A percentile compares a stretch with the other conserved stretches of the same genome.
Conservation (phyloP, 2,329 filamentous ascomycete species). For the Elsinoe necatrix region DNA sequence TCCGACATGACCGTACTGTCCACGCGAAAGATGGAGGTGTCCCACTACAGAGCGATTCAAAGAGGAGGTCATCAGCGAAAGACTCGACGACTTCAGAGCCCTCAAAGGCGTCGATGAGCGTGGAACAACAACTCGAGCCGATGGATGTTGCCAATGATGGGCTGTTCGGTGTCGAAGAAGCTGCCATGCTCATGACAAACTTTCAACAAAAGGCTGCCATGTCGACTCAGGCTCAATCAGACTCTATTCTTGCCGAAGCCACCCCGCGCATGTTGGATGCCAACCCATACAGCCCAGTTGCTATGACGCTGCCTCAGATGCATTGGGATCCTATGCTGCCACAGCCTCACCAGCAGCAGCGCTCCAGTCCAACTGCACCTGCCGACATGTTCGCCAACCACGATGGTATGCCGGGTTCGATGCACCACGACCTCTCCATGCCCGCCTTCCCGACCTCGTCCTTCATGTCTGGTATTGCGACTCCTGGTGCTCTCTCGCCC, state of each 20-base stretch:
- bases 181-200: conserved; percentile 97
- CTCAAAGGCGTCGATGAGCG: conserved; percentile 67
- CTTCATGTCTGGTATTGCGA: conserved; percentile 59
- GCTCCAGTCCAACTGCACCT: conserved; percentile 21
- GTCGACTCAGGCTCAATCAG: conserved; percentile 55
- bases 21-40: conserved; percentile 96
- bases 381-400: conserved; percentile 20
- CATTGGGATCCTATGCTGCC: conserved; percentile 87
- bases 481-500: conserved; percentile 65
- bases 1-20: conserved; percentile 95
- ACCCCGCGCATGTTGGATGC: conserved; percentile 67
- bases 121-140: conserved; percentile 84
- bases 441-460: conserved; percentile 58
- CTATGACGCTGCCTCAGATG: conserved; percentile 75
- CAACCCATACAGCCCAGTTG: conserved; percentile 61
- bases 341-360: conserved; percentile 61
- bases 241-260: conserved; percentile 65
- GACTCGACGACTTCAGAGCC: conserved; percentile 59
- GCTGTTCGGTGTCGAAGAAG: conserved; percentile 92
- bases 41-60: conserved; percentile 87
- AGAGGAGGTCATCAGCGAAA: conserved; percentile 53
- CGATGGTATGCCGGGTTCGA: not conserved
- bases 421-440: conserved; percentile 38
- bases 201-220: conserved; percentile 87
- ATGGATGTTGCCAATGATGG: conserved; percentile 85